Percentiles rank a stretch among this genome's conserved stretches.
phyloP scores from a whole-genome alignment of 306 rosid species.

The Vicia villosa region DNA sequence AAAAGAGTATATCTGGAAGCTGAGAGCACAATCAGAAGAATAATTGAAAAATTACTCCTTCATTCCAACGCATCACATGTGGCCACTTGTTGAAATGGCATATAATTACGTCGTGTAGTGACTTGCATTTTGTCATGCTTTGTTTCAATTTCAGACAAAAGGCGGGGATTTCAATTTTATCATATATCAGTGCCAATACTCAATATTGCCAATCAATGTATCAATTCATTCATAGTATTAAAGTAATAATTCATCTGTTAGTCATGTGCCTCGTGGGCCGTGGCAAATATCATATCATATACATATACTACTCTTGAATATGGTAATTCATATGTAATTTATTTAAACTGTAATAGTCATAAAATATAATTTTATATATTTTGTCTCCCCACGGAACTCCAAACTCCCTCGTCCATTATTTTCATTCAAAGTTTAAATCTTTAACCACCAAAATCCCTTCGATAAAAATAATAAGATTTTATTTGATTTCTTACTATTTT shows the following conservation, averaged over 20 bases:
- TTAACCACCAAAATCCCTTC: too few relatives aligned
- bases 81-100: background rate
- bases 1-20: conserved; percentile 3
- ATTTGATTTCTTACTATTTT: too few relatives aligned
- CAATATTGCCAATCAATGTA: background rate
- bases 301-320: too few relatives aligned
- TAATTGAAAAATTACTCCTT: background rate
- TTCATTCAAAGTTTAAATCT: too few relatives aligned
- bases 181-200: background rate
- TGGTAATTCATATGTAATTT: too few relatives aligned
- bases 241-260: background rate
- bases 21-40: background rate
- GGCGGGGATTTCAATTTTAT: background rate
- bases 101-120: background rate
- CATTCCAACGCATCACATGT: background rate
- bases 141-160: background rate
- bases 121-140: background rate
- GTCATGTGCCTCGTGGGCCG: background rate
- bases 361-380: too few relatives aligned
- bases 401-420: too few relatives aligned
- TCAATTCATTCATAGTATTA: background rate
- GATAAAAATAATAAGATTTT: too few relatives aligned
- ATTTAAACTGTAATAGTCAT: too few relatives aligned
- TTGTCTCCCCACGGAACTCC: too few relatives aligned
- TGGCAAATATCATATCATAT: too few relatives aligned